Conservation (phyloP, 495 filamentous ascomycete species). For the Penicillium cinerascens region DNA sequence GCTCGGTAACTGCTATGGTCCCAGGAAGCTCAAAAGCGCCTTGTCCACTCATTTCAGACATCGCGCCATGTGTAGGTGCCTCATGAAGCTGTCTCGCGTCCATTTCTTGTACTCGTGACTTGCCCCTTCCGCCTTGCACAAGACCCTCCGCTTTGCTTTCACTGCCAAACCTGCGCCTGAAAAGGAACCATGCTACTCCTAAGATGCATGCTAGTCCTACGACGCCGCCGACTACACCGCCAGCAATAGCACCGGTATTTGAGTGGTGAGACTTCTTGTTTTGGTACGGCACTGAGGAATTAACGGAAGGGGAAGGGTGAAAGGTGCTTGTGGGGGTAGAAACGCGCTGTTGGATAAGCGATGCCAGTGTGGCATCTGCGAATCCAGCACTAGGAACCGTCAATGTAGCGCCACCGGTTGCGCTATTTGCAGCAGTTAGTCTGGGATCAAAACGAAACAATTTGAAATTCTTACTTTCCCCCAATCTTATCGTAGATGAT, state of each 20-base stretch:
- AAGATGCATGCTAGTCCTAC: slow-evolving; percentile 8
- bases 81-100: too few species aligned
- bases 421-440: background rate
- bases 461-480: background rate
- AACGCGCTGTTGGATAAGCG: background rate
- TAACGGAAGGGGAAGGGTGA: background rate
- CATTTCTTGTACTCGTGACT: too few species aligned
- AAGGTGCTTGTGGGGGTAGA: background rate
- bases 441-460: background rate
- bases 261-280: background rate
- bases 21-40: too few species aligned
- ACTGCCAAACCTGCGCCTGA: too few species aligned
- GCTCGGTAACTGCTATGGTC: too few species aligned
- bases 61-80: too few species aligned
- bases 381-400: background rate
- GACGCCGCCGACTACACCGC: slow-evolving; percentile 1
- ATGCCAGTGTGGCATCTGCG: background rate
- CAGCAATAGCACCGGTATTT: slow-evolving; percentile 1
- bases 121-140: too few species aligned
- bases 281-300: background rate
- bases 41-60: too few species aligned
- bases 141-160: too few species aligned
- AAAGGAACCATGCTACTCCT: too few species aligned
- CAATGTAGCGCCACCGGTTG: background rate
- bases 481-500: slow-evolving; percentile 4